Base-by-base conservation (phyloP, 2,329 filamentous ascomycete genomes). In the Lasiodiplodia sp. region DNA sequence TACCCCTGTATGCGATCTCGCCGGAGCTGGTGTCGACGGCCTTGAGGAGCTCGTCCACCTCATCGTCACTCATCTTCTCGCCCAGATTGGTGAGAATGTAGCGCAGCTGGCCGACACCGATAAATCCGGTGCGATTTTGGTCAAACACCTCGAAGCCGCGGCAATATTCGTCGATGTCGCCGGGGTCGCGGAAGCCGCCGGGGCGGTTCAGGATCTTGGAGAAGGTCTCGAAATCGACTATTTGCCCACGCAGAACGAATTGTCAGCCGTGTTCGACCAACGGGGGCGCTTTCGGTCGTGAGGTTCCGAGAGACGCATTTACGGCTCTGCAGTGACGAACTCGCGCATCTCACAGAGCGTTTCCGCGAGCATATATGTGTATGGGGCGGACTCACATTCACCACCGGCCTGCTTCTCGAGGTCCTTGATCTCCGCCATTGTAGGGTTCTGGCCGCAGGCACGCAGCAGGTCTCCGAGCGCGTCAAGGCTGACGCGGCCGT, bases 111-210 rank as follows among this genome's bases (percentile, higher is more conserved):
- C 96, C 96, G 72, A 98, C 95, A 68, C 95, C 96, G 79, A 99
- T 98, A 82, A 94, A 97, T 65, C 96, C 96, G 70, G 94, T 97
- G 89, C 97, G 92, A 81, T 99, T 96, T 84, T 99, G 99, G 84
- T 99, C 96, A 77, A 99, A 99, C 66, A 99, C 96, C 83, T 99
- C 96, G 86, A 99, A 99, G 68, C 96, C 96, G 71, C 95, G 92
- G 83, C 95, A 97, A 84, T 99, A 99, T 82, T 98, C 95, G 79
- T 98, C 95, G 51, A 96, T 95, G 84, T 97, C 94, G 79, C 96
- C 96, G 2, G 96, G 94, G 77, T 98, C 96, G 80, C 96, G 94
- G 91, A 99, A 99, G 76, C 96, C 96, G 79, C 94, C 94, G 44
- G 96, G 96, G 72, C 96, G 92, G 88, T 98, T 98, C 72, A 99